Evolutionary conservation across 2,329 filamentous ascomycete species (phyloP).

Genomic region (Acephala macrosclerotiorum): DNA sequence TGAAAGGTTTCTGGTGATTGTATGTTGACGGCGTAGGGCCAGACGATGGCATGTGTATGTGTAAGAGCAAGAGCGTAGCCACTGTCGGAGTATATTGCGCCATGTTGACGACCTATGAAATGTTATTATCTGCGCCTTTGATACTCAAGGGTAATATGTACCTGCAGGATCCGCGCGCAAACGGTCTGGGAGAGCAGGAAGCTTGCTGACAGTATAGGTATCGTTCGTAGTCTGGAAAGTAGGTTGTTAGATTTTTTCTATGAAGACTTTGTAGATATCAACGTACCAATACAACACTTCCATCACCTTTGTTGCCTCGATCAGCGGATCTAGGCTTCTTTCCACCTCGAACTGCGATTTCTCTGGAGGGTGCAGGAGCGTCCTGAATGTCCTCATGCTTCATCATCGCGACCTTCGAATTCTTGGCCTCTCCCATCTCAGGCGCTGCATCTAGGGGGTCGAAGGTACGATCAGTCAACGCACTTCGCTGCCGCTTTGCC

Average conservation of each 20-base stretch:
- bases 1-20: constrained; percentile 79
- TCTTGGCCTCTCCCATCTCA: constrained; percentile 64
- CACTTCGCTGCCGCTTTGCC: constrained; percentile 67
- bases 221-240: constrained; percentile 75
- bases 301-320: constrained; percentile 73
- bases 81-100: constrained; percentile 68
- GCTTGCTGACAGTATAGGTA: constrained; percentile 84
- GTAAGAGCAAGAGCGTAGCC: constrained; percentile 84
- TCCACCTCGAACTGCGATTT: constrained; percentile 62
- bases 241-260: constrained; percentile 8
- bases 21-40: constrained; percentile 80
- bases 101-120: constrained; percentile 66
- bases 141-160: constrained; percentile 50
- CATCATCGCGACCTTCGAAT: constrained; percentile 54
- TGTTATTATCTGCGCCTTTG: constrained; percentile 15
- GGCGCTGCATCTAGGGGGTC: constrained; percentile 53
- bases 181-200: constrained; percentile 82
- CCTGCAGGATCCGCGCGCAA: constrained; percentile 71
- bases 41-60: constrained; percentile 83
- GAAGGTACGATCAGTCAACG: constrained; percentile 64
- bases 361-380: constrained; percentile 45
- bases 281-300: constrained; percentile 70
- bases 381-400: constrained; percentile 43
- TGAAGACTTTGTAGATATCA: constrained; percentile 14
- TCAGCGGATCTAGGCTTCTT: constrained; percentile 71